A percentile compares a stretch with the other conserved stretches of the same genome.
Evolutionary conservation across 306 rosid species (phyloP).

Genomic region (Cucumis cinereus): DNA sequence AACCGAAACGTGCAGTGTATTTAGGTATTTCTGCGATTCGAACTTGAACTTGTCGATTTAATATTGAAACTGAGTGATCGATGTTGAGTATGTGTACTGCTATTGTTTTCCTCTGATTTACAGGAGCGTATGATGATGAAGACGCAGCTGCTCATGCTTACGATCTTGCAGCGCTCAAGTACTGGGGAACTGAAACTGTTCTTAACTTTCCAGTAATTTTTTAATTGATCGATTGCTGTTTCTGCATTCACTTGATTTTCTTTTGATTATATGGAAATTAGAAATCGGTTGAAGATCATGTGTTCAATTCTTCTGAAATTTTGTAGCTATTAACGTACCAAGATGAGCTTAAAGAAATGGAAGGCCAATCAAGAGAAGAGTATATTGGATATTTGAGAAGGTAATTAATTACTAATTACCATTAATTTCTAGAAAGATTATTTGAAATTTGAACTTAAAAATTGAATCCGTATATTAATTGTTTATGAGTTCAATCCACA

Average conservation of each 20-base stretch:
- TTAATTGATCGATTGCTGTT: neutral
- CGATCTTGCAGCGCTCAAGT: slow-evolving; percentile 98
- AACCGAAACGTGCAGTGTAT: slow-evolving; percentile 49
- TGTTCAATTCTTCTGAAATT: neutral
- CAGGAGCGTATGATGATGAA: slow-evolving; percentile 93
- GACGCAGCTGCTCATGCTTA: slow-evolving; percentile 96
- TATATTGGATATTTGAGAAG: slow-evolving; percentile 87
- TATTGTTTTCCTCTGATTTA: slow-evolving; percentile 5
- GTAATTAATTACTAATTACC: slow-evolving; percentile 14
- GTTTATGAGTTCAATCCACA: slow-evolving; percentile 6
- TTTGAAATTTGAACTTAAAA: neutral
- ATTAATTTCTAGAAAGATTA: neutral
- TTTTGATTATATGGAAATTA: neutral
- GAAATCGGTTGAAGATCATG: neutral
- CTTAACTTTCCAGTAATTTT: slow-evolving; percentile 71
- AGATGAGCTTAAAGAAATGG: slow-evolving; percentile 69
- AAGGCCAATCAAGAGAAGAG: slow-evolving; percentile 77
- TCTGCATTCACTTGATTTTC: neutral
- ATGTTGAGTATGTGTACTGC: neutral
- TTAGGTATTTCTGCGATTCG: slow-evolving; percentile 36
- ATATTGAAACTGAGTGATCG: neutral
- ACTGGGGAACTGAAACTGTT: slow-evolving; percentile 82
- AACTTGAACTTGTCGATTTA: neutral
- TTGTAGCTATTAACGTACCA: slow-evolving; percentile 43
- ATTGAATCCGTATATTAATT: neutral